Base-by-base conservation (phyloP, 768 basidiomycete species). In the Suillus hirtellus region DNA sequence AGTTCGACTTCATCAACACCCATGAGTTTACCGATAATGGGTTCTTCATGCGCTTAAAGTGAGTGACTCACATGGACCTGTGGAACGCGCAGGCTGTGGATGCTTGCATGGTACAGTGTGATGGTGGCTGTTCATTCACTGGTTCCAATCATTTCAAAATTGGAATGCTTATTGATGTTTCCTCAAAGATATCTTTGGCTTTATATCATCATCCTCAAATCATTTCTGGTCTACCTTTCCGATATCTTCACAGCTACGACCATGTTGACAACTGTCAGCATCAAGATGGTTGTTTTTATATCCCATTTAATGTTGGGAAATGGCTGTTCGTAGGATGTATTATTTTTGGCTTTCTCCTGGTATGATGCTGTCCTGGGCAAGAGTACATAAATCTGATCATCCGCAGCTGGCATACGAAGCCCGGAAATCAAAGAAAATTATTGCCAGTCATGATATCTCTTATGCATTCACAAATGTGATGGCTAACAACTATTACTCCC, bases 241-340 rank as follows among this genome's bases (percentile, higher is more conserved):
- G 97, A 99, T 85, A 95, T 98, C 75, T 99, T 96, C 80, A 95
- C 96, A 43, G 95, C 94, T 66, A 86, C 94, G 65, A 97, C 96
- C 69, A 95, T 98, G 92, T 90, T 98, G 77, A 89, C 91, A 84
- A 88, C 66, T 96, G 95, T 73, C 76, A 80, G 52, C 70, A 76
- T 37, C 76, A 85, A 60, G 75, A 84, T 5, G 87, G 88, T 47
- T 97, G 95, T 73, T 87, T 95, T 60, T 86, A 90, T 72, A 90
- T 95, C 67, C 89, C 92, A 2, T 99, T 97, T 79, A 80, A 82
- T 63, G 87, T 92, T 61, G 95, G 93, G 59, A 93, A 95, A 77
- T 99, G 95, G 95, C 81, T 99, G 65, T 99, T 99, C 79, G 90
- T 97, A 21, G 95, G 94, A 53, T 99, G 96, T 78, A 99, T 99